phyloP scores from a whole-genome alignment of 2,329 filamentous ascomycete genomes.

The Coccinonectria pachysandricola region DNA sequence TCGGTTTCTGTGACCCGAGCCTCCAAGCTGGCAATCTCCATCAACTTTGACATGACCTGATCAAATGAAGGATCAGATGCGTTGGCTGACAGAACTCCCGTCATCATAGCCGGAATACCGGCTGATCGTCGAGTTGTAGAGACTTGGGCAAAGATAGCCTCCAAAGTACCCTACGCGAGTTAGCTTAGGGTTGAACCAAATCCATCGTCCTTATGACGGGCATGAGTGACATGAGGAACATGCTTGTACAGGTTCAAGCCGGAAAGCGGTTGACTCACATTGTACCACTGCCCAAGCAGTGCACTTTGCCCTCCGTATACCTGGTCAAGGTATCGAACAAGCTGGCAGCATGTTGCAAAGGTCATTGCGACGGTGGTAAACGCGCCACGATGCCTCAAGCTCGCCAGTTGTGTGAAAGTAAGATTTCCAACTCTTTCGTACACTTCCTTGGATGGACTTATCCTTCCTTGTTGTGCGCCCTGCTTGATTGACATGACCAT shows the following conservation, averaged over 20 bases:
- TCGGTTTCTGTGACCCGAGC: slow-evolving; percentile 47
- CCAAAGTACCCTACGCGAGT: slow-evolving; percentile 44
- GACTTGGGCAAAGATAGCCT: slow-evolving; percentile 62
- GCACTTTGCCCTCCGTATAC: slow-evolving; percentile 20
- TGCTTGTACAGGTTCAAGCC: background rate
- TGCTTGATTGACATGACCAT: slow-evolving; percentile 46
- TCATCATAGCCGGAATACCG: slow-evolving; percentile 79
- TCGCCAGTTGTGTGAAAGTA: slow-evolving; percentile 73
- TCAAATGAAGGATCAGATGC: slow-evolving; percentile 49
- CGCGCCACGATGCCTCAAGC: slow-evolving; percentile 78
- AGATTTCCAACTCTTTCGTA: slow-evolving; percentile 61
- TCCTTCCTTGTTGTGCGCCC: slow-evolving; percentile 29
- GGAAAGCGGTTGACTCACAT: slow-evolving; percentile 30
- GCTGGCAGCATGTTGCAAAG: slow-evolving; percentile 68
- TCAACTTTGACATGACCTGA: slow-evolving; percentile 52
- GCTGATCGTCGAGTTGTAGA: slow-evolving; percentile 85
- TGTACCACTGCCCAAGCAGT: slow-evolving; percentile 61
- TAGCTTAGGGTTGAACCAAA: no score
- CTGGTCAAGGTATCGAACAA: slow-evolving; percentile 39
- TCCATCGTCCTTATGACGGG: no score
- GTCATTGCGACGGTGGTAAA: slow-evolving; percentile 89
- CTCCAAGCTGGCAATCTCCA: slow-evolving; percentile 45
- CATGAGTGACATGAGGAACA: no score
- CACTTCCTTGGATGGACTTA: slow-evolving; percentile 40
- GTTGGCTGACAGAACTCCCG: slow-evolving; percentile 65